These are phyloP conservation scores for Tulasnella sp. DNA, from an alignment of 768 basidiomycete genomes.

Conservation along the genomic window DNA sequence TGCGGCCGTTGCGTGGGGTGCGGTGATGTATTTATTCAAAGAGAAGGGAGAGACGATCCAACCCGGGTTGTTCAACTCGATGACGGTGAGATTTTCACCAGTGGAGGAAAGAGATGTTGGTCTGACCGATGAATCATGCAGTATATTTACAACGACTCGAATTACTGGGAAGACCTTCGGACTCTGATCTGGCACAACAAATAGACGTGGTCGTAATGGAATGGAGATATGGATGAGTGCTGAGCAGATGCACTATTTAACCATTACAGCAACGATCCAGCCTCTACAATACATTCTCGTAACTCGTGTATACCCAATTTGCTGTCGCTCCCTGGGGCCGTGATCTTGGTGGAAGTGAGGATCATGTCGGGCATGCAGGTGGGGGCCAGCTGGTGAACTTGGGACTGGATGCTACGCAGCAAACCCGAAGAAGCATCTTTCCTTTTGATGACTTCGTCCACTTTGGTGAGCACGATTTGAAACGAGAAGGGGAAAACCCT, in stretches of 20 bases:
- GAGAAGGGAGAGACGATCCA: conserved; percentile 87
- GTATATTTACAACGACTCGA: conserved; percentile 92
- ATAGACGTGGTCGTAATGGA: conserved; percentile 39
- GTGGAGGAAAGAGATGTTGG: not conserved
- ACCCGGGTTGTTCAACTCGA: conserved; percentile 93
- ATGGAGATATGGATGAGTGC: not conserved
- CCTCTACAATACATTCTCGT: conserved; percentile 12
- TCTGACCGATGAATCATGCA: conserved; percentile 31
- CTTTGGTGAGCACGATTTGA: conserved; percentile 18
- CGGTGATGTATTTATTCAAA: conserved; percentile 95
- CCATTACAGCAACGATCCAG: not conserved
- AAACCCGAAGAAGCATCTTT: not conserved
- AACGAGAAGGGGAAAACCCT: conserved; percentile 11
- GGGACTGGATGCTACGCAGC: not conserved
- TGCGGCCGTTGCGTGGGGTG: conserved; percentile 87
- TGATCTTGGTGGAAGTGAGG: conserved; percentile 6
- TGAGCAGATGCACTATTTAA: not conserved
- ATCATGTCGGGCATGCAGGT: conserved; percentile 17
- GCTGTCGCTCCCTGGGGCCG: not conserved
- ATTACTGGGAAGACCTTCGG: conserved; percentile 73
- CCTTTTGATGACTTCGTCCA: not conserved
- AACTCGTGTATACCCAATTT: conserved; percentile 1
- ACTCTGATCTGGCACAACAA: conserved; percentile 92
- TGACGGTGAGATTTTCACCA: conserved; percentile 45
- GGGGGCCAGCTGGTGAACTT: not conserved